These are phyloP conservation scores for Pythium angustatum DNA, from an alignment of 352 stramenopile genomes.

Conservation along the genomic window DNA sequence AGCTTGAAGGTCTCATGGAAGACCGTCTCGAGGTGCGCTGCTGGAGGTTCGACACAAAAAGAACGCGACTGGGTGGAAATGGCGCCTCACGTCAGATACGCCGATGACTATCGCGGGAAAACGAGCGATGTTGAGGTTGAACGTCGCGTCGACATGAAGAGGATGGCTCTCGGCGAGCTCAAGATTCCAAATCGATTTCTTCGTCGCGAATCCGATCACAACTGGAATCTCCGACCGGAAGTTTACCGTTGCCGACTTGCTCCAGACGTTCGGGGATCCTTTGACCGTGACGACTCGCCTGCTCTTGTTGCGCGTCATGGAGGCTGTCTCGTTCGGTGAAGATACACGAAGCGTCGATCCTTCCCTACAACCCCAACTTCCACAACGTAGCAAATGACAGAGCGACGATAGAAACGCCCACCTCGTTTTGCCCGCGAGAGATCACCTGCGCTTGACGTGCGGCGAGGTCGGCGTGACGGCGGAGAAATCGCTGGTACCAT, in stretches of 20 bases:
- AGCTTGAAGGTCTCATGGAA: not conserved
- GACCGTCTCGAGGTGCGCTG: not conserved
- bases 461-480: conserved; percentile 15
- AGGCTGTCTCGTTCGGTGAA: no score
- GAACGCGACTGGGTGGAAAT: not conserved
- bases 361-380: no score
- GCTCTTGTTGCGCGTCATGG: no score
- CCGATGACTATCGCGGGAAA: not conserved
- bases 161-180: no score
- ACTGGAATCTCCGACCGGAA: not conserved
- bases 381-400: no score
- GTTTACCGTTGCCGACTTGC: no score
- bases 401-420: no score
- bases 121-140: not conserved
- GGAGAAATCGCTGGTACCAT: conserved; percentile 31
- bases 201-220: not conserved
- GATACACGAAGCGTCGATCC: no score
- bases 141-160: not conserved
- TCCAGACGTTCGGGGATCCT: no score
- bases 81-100: not conserved
- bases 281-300: no score
- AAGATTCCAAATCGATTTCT: not conserved
- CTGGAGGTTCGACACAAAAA: not conserved
- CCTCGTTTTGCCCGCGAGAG: conserved; percentile 16
- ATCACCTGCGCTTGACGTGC: conserved; percentile 21